Conservation (phyloP, 768 basidiomycete genomes). For the Pleurotus tuoliensis region DNA sequence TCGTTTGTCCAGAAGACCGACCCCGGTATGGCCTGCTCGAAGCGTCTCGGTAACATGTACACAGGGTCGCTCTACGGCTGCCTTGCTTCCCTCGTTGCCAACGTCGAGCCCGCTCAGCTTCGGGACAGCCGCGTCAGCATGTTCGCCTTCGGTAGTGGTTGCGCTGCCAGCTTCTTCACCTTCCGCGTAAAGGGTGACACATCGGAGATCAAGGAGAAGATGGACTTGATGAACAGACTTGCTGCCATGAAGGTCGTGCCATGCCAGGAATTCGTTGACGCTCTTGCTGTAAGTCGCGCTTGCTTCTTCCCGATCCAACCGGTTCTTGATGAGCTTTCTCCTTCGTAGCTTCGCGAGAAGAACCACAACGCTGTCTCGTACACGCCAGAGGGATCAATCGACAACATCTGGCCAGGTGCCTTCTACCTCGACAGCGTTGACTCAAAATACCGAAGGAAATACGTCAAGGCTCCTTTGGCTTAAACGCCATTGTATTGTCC, state of each 20-base stretch:
- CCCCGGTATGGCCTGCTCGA: constrained; percentile 82
- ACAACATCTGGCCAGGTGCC: constrained; percentile 91
- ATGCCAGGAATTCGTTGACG: constrained; percentile 90
- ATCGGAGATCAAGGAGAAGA: constrained; percentile 70
- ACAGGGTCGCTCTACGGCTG: constrained; percentile 95
- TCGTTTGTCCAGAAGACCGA: constrained; percentile 73
- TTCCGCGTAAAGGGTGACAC: constrained; percentile 87
- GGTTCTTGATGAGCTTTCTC: constrained; percentile 1
- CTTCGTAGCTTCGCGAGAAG: constrained; percentile 81
- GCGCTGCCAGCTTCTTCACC: constrained; percentile 92
- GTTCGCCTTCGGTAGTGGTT: constrained; percentile 96
- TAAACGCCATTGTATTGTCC: constrained; percentile 14
- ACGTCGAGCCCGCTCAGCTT: constrained; percentile 64
- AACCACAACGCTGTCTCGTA: constrained; percentile 91
- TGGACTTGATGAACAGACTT: constrained; percentile 77
- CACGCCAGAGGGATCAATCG: constrained; percentile 79
- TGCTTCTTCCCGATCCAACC: not conserved
- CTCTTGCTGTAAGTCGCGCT: constrained; percentile 54
- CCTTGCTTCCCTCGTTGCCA: constrained; percentile 80
- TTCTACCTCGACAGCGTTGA: constrained; percentile 94
- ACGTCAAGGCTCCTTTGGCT: constrained; percentile 47
- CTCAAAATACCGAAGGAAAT: constrained; percentile 88
- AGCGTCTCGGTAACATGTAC: constrained; percentile 97
- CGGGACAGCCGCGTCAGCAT: constrained; percentile 83
- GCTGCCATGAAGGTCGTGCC: constrained; percentile 86